phyloP scores from a whole-genome alignment of 495 filamentous ascomycete genomes.

The Astrothelium subdiscretum region DNA sequence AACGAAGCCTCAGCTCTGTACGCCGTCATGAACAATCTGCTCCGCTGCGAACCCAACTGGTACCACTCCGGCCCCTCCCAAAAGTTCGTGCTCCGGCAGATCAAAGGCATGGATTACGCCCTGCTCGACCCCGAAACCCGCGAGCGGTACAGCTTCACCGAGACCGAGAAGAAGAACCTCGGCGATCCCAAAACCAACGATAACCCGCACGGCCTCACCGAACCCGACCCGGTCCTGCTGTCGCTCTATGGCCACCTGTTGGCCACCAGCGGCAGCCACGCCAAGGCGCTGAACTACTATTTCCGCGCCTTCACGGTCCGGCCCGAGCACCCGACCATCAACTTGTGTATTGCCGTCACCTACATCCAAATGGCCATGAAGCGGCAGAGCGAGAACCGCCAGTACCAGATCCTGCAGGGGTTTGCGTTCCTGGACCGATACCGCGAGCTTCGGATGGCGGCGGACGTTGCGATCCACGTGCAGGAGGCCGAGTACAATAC shows the following conservation, averaged over 20 bases:
- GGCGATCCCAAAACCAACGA: conserved; percentile 5
- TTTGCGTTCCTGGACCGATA: conserved; percentile 72
- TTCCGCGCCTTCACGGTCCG: conserved; percentile 73
- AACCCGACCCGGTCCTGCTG: conserved; percentile 62
- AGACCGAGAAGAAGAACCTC: conserved; percentile 3
- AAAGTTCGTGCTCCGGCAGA: conserved; percentile 80
- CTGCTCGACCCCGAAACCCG: conserved; percentile 19
- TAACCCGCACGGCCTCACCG: conserved; percentile 15
- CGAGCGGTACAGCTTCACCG: conserved; percentile 21
- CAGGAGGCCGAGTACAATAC: conserved; percentile 90
- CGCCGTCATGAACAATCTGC: conserved; percentile 54
- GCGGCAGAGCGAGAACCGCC: conserved; percentile 76
- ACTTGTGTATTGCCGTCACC: conserved; percentile 58
- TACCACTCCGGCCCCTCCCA: conserved; percentile 53
- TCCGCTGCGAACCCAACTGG: conserved; percentile 34
- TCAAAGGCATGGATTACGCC: conserved; percentile 77
- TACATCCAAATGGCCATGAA: conserved; percentile 82
- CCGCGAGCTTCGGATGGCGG: conserved; percentile 41
- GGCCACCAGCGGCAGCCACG: conserved; percentile 64
- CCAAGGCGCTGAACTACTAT: conserved; percentile 80
- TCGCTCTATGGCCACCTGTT: conserved; percentile 84
- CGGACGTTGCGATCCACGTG: conserved; percentile 33
- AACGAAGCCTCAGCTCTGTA: conserved; percentile 79
- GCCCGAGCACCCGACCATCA: conserved; percentile 61
- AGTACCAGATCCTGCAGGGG: conserved; percentile 74